Base-by-base conservation (phyloP, 2,329 filamentous ascomycete species). In the Monosporascus sp. region DNA sequence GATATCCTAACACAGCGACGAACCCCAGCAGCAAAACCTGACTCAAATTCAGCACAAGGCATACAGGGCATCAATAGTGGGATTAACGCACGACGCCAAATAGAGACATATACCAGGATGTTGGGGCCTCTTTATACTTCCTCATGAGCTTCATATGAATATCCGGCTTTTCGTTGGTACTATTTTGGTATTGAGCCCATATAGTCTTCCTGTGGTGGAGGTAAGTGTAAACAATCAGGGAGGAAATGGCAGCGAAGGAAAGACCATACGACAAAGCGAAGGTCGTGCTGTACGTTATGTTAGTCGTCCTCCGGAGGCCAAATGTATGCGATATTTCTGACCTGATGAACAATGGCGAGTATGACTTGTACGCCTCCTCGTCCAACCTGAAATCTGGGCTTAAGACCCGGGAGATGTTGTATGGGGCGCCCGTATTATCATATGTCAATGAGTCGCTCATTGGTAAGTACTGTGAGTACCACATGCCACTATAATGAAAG, bases 401-500 rank as follows among this genome's bases (percentile, higher is more conserved):
- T 3, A 90, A 70, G 45, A 91, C 80, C 7, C 78, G 78, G 3
- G 74, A 74, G 1, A 87, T 86, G 61, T 91, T 81, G 70, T 91
- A 91, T 0, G 58, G 54, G 0, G 69, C 60, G 3, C 84, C 87
- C 0, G 79, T 88, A 62, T 91, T 90, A 69, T 91, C 87, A 62
- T 89, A 90, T 22, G 82, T 88, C 45, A 74, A 75, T 1, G 84
- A 82, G 64, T 89, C 86, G 61, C 81, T 88, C 68, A 89, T 89
- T 3, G 86, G 85, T 14, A 89, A 67, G 62, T 80, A 89, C 53
- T 79, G 68, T 3, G 76, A 76, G 61, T 85, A 89, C 82, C 85
- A 90, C 0, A 76, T 72, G 9, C 83, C 82, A 7, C 74, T 79
- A 64, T 85, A 91, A 65, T 91, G 86, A 19, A 91, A 70, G 5